These are phyloP conservation scores for Neurospora sp. DNA, from an alignment of 495 filamentous ascomycete species.

Conservation along the genomic window DNA sequence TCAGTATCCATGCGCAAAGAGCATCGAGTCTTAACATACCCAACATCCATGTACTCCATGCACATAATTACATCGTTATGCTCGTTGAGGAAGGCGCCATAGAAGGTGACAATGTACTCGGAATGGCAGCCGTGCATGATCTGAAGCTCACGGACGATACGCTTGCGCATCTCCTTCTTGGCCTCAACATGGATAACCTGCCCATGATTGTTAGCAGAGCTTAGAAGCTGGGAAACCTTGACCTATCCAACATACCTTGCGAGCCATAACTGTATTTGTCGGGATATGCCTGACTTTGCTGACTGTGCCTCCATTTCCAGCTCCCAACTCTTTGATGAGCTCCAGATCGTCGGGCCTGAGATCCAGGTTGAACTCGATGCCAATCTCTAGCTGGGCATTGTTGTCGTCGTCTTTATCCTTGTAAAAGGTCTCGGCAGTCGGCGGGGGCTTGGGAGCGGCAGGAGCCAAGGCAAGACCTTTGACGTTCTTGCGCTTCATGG, in stretches of 20 bases:
- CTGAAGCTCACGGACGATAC: slow-evolving; percentile 90
- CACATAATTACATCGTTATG: slow-evolving; percentile 96
- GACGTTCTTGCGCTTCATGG: slow-evolving; percentile 95
- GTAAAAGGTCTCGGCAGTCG: slow-evolving; percentile 33
- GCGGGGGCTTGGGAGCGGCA: slow-evolving; percentile 44
- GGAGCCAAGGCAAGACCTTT: slow-evolving; percentile 83
- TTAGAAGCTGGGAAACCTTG: neutral
- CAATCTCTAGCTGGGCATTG: slow-evolving; percentile 77
- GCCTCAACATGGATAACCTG: slow-evolving; percentile 98
- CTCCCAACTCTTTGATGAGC: slow-evolving; percentile 85
- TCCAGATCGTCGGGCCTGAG: slow-evolving; percentile 85
- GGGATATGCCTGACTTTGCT: slow-evolving; percentile 95
- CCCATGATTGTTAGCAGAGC: neutral
- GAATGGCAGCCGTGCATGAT: slow-evolving; percentile 98
- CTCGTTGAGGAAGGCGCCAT: slow-evolving; percentile 93
- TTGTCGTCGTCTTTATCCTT: slow-evolving; percentile 53
- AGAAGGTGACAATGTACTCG: slow-evolving; percentile 92
- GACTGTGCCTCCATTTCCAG: slow-evolving; percentile 94
- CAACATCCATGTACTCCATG: slow-evolving; percentile 99
- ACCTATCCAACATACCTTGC: slow-evolving; percentile 60
- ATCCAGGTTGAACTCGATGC: slow-evolving; percentile 91
- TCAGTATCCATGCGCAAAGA: slow-evolving; percentile 24
- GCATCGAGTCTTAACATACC: slow-evolving; percentile 45
- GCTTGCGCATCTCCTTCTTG: slow-evolving; percentile 89
- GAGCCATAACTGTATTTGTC: slow-evolving; percentile 91